Percentiles rank a stretch among this genome's conserved stretches.
phyloP scores from a whole-genome alignment of 202 grass and related monocot genomes.

The Digitaria exilis region DNA sequence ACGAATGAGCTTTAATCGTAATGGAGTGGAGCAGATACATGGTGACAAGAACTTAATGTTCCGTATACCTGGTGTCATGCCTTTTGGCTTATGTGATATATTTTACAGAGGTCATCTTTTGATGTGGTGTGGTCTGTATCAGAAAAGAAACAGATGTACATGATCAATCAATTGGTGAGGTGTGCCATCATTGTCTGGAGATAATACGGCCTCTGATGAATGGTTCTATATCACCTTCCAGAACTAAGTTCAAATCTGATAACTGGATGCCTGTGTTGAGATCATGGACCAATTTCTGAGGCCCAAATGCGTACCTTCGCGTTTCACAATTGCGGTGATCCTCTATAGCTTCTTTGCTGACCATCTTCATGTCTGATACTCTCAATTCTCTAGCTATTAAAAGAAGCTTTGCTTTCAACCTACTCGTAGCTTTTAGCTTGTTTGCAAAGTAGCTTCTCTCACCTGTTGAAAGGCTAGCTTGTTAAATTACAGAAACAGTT shows the following conservation, averaged over 20 bases:
- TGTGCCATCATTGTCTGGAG: slow-evolving; percentile 50
- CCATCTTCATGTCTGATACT: slow-evolving; percentile 38
- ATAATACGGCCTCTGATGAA: slow-evolving; percentile 71
- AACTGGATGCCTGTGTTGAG: slow-evolving; percentile 75
- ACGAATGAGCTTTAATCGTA: neutral
- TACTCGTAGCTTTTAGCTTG: slow-evolving; percentile 71
- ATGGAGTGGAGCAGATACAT: neutral
- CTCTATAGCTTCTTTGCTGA: slow-evolving; percentile 46
- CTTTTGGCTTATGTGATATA: slow-evolving; percentile 41
- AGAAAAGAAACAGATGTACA: slow-evolving; percentile 31
- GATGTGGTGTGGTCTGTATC: slow-evolving; percentile 22
- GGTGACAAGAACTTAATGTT: neutral
- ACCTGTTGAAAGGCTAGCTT: slow-evolving; percentile 44
- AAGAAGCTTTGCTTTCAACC: slow-evolving; percentile 89
- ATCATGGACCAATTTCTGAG: slow-evolving; percentile 75
- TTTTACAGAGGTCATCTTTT: slow-evolving; percentile 36
- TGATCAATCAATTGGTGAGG: neutral
- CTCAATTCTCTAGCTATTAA: slow-evolving; percentile 54
- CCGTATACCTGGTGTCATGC: slow-evolving; percentile 26
- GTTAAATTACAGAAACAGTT: neutral
- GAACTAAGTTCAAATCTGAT: slow-evolving; percentile 65
- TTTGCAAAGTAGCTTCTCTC: slow-evolving; percentile 94
- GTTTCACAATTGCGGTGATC: slow-evolving; percentile 47
- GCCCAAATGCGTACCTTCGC: slow-evolving; percentile 70
- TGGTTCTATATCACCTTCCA: slow-evolving; percentile 73